These are phyloP conservation scores for Lactarius pseudohatsudake DNA, from an alignment of 768 basidiomycete species.

Conservation along the genomic window DNA sequence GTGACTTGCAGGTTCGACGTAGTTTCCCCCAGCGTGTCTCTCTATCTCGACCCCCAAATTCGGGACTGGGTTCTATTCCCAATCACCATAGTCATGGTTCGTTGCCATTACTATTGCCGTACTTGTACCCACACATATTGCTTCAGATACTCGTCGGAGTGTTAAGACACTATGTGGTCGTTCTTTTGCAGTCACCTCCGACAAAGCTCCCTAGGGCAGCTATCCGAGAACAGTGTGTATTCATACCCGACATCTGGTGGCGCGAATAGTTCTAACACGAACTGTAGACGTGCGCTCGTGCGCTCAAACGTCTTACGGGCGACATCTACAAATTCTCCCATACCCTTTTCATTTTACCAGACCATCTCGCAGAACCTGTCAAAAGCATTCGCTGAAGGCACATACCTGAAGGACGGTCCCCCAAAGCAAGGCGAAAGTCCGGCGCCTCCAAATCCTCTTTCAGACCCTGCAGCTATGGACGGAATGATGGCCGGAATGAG, in stretches of 20 bases:
- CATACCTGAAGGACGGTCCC: conserved; percentile 84
- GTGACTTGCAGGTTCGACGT: conserved; percentile 29
- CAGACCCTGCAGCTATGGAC: conserved; percentile 91
- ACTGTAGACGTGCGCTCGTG: conserved; percentile 64
- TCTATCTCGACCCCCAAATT: conserved; percentile 93
- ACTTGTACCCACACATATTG: background rate
- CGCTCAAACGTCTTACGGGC: conserved; percentile 84
- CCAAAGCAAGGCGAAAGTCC: conserved; percentile 59
- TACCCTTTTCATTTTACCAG: conserved; percentile 70
- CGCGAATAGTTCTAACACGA: conserved; percentile 14
- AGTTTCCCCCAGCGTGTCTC: conserved; percentile 33
- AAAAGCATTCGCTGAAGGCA: conserved; percentile 68
- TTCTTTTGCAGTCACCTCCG: conserved; percentile 79
- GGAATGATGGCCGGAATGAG: conserved; percentile 99
- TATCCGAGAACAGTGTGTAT: conserved; percentile 88
- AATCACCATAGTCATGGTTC: conserved; percentile 94
- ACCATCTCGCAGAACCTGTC: conserved; percentile 74
- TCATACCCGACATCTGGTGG: conserved; percentile 6
- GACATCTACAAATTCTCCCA: conserved; percentile 76
- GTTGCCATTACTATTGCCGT: conserved; percentile 29
- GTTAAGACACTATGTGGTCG: conserved; percentile 87
- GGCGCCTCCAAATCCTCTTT: conserved; percentile 75
- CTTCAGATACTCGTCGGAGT: conserved; percentile 87
- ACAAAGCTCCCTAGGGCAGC: conserved; percentile 76
- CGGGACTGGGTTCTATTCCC: conserved; percentile 94